Evolutionary conservation across 371 early-diverging fungal genomes (phyloP), one percentile per base, ranked within the genome.

Genomic region (Zychaea mexicana): DNA sequence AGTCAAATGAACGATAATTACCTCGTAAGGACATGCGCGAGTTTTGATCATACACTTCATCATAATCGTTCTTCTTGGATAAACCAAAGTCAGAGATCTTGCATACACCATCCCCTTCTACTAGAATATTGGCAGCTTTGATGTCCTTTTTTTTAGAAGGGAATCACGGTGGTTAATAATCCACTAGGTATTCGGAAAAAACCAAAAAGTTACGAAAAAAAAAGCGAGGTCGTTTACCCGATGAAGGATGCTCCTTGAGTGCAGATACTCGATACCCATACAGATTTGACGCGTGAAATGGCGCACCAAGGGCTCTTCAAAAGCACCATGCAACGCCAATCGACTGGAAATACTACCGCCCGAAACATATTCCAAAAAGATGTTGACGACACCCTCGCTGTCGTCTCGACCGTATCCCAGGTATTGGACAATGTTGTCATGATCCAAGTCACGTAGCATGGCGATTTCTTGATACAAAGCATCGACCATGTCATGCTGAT

Each of bases 1-100:
- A n/a, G n/a, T n/a, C n/a, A n/a, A 36, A 36, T 10, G 15, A 36
- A 2, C 8, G n/a, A 46, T 4, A 49, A 10, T 49, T 22, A 49
- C 49, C 59, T n/a, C 65, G 66, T 10, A 70, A 38, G 2, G 66
- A 66, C 70, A 70, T 70, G 54, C 66, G 61, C 4, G 70, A 70
- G 12, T 70, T 66, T 46, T 61, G 66, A 53, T 82, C 84, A 72
- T 87, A 73, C 53, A 73, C 73, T 69, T 74, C 82, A 64, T 59
- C 77, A 61, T 81, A 81, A 64, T 75, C 88, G 61, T 82, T 87
- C 72, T 85, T 88, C 70, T 94, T 96, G 2, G 97, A 94, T 7
- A 99, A 86, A 8, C 99, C 99, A 87, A 99, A 99, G 77, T 99
- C 99, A 9, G 95, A 91, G 13, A 99, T 97, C 75, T 98, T 98